A percentile compares a stretch with the other conserved stretches of the same genome.
phyloP scores from a whole-genome alignment of 139 green algal species.

The Diplosphaera chodatii region DNA sequence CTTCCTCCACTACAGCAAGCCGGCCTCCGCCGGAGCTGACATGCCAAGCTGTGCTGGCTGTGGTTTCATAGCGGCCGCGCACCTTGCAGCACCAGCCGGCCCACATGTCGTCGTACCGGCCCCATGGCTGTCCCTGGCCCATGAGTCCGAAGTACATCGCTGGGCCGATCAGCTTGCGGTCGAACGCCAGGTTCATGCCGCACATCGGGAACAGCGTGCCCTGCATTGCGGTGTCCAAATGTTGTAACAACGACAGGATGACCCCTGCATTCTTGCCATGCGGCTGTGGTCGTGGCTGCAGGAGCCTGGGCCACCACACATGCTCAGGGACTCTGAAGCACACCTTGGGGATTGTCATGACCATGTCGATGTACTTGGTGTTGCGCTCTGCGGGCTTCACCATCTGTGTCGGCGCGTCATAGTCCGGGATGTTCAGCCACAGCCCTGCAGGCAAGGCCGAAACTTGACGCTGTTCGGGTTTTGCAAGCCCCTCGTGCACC shows the following conservation, averaged over 20 bases:
- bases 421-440: slow-evolving; percentile 98
- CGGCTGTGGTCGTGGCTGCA: too few relatives aligned
- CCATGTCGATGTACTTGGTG: slow-evolving; percentile 86
- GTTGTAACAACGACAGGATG: too few relatives aligned
- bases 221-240: too few relatives aligned
- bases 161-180: slow-evolving; percentile 82
- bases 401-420: slow-evolving; percentile 96
- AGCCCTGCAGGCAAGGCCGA: slow-evolving; percentile 54
- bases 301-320: too few relatives aligned
- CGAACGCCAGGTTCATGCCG: slow-evolving; percentile 95
- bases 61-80: background rate
- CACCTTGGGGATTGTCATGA: slow-evolving; percentile 92
- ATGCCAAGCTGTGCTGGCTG: too few relatives aligned
- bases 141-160: slow-evolving; percentile 98
- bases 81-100: slow-evolving; percentile 93
- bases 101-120: slow-evolving; percentile 98
- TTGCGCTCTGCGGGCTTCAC: slow-evolving; percentile 95
- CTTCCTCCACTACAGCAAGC: too few relatives aligned
- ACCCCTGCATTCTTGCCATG: too few relatives aligned
- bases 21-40: too few relatives aligned
- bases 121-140: slow-evolving; percentile 93
- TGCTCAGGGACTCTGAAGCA: too few relatives aligned
- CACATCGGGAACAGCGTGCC: slow-evolving; percentile 95
- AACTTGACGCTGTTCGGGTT: too few relatives aligned
- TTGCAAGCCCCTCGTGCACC: too few relatives aligned